Conservation (phyloP, 768 basidiomycete genomes). For the Rhizopogon sp. region DNA sequence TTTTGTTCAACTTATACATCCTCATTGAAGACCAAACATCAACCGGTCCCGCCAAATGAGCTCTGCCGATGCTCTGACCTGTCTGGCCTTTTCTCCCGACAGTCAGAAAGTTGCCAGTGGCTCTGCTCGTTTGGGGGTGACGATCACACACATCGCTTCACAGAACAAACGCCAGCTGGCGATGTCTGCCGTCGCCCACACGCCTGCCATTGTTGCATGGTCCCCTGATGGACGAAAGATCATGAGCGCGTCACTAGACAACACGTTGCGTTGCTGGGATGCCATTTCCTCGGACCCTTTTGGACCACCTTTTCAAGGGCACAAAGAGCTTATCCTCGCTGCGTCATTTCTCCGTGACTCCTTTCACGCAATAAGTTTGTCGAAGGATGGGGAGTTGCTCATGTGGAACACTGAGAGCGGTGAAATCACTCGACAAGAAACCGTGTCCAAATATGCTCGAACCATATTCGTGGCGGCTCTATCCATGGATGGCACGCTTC, state of each 20-base stretch:
- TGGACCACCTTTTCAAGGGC: slow-evolving; percentile 22
- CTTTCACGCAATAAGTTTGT: neutral
- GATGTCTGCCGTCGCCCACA: no score
- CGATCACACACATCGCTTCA: neutral
- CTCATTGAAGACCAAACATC: neutral
- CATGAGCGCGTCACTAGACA: slow-evolving; percentile 24
- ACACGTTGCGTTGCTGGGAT: slow-evolving; percentile 24
- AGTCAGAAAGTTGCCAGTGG: neutral
- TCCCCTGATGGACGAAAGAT: slow-evolving; percentile 21
- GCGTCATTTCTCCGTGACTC: neutral
- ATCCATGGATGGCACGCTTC: neutral
- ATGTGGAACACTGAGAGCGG: neutral
- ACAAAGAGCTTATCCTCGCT: slow-evolving; percentile 1
- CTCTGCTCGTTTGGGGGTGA: slow-evolving; percentile 1
- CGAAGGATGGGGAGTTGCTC: neutral
- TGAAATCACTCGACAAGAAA: neutral
- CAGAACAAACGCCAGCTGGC: neutral
- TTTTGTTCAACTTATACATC: neutral
- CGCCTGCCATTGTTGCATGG: slow-evolving; percentile 15
- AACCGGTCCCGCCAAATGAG: neutral
- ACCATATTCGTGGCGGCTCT: neutral
- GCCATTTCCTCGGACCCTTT: slow-evolving; percentile 12
- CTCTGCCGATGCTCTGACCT: neutral
- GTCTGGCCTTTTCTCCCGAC: neutral
- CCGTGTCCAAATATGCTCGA: neutral